Conservation (phyloP, 257 asterid genomes). For the Salvia hispanica region DNA sequence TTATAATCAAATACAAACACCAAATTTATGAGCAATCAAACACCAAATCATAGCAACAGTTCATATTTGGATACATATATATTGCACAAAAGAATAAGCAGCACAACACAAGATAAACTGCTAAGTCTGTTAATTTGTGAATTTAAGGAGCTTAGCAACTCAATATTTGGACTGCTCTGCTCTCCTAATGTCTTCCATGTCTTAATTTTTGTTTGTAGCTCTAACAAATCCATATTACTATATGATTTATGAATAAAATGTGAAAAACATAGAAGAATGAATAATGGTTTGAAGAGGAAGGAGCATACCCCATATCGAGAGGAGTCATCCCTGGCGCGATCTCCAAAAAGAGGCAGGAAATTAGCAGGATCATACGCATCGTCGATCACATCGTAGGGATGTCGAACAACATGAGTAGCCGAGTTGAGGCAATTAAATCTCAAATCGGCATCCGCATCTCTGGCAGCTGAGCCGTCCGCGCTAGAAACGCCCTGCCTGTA, state of each 20-base stretch:
- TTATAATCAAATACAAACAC: background rate
- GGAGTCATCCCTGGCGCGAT: slow-evolving; percentile 52
- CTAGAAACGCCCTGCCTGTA: slow-evolving; percentile 84
- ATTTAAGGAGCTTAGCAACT: slow-evolving; percentile 11
- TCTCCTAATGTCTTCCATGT: slow-evolving; percentile 2
- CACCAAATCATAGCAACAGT: background rate
- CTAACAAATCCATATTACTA: no score
- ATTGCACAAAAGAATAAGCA: no score
- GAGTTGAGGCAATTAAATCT: slow-evolving; percentile 86
- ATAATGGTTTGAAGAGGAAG: slow-evolving; percentile 6
- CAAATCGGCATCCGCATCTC: slow-evolving; percentile 76
- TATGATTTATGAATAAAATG: no score
- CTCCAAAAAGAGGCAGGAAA: slow-evolving; percentile 78
- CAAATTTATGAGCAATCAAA: background rate
- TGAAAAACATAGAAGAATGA: no score
- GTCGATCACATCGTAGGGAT: slow-evolving; percentile 52
- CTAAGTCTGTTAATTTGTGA: background rate
- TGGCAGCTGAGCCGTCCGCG: slow-evolving; percentile 52
- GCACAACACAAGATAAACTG: background rate
- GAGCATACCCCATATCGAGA: slow-evolving; percentile 54
- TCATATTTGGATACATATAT: background rate
- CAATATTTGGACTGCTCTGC: slow-evolving; percentile 3
- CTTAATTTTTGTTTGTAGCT: no score
- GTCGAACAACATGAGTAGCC: slow-evolving; percentile 62
- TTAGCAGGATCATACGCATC: slow-evolving; percentile 77